Base-by-base conservation (phyloP, 305 asterid genomes). In the Fraxinus sp. region DNA sequence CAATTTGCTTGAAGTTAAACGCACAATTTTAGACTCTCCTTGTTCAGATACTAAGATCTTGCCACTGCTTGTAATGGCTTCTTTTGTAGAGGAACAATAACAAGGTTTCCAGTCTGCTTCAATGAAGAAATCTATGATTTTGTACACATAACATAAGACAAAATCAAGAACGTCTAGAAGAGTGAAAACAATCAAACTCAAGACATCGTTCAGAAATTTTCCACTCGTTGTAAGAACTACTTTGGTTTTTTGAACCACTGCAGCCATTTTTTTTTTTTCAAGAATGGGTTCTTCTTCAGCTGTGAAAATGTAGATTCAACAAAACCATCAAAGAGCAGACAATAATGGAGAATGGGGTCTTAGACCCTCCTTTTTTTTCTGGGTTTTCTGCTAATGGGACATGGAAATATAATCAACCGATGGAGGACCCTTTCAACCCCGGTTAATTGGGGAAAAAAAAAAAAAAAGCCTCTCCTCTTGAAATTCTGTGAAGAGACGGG, bases 71-170 rank as follows among this genome's bases (percentile, higher is more conserved):
- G 91, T 79, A 30, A 88, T 84, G 7, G 86, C 89, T 24, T 89
- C 94, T 62, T 86, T 86, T 0, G 91, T 77, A 0, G 97, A 85
- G 0, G 89, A 88, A 57, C 99, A 95, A 32, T 95, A 93, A 70
- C 99, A 95, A 0, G 99, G 91, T 77, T 91, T 94, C 96, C 96
- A 87, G 20, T 94, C 98, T 0, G 97, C 92, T 68, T 95, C 99
- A 5, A 95, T 62, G 57, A 89, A 80, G 70, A 88, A 90, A 87
- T 95, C 99, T 0, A 86, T 81, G 2, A 87, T 82, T 52, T 85
- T 92, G 90, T 90, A 95, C 0, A 86, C 77, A 84, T 95, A 88
- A 84, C 99, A 95, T 0, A 95, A 80, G 7, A 93, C 5, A 79
- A 91, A 83, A 81, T 95, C 98, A 28, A 89, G 81, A 13, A 92